Percentiles rank a stretch among this genome's conserved stretches.
These are phyloP conservation scores for Suhomyces chickasaworum DNA, from an alignment of 1,139 yeast genomes.

Conservation along the genomic window DNA sequence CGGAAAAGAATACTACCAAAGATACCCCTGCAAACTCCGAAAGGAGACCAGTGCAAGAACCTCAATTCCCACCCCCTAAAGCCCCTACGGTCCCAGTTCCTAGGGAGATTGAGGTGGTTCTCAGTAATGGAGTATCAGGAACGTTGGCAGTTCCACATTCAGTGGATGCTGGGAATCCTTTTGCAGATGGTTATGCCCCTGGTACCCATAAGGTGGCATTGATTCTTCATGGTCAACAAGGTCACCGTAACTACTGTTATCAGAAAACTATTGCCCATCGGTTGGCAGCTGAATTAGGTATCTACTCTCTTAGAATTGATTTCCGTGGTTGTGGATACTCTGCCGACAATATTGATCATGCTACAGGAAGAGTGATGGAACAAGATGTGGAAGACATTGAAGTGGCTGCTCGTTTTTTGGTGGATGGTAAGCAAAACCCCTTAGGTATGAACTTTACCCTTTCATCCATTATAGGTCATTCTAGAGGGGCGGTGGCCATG, in stretches of 20 bases:
- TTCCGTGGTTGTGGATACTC: constrained; percentile 86
- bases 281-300: constrained; percentile 61
- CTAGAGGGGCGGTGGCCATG: constrained; percentile 80
- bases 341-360: constrained; percentile 48
- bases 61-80: constrained; percentile 5
- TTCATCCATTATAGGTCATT: constrained; percentile 67
- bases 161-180: constrained; percentile 27
- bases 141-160: constrained; percentile 45
- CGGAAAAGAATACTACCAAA: not conserved
- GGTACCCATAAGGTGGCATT: constrained; percentile 43
- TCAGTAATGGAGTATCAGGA: constrained; percentile 42
- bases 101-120: constrained; percentile 38
- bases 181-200: constrained; percentile 35
- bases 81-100: constrained; percentile 20
- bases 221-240: constrained; percentile 75
- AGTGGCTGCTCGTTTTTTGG: constrained; percentile 49
- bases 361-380: constrained; percentile 54
- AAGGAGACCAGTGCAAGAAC: not conserved
- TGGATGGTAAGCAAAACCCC: constrained; percentile 37
- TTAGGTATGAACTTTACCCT: constrained; percentile 46
- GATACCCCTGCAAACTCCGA: not conserved
- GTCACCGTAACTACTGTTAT: constrained; percentile 81
- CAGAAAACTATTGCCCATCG: constrained; percentile 63
- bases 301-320: constrained; percentile 72
- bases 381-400: constrained; percentile 74